These are phyloP conservation scores for Apium graveolens DNA, from an alignment of 129 eudicot genomes.

Conservation along the genomic window DNA sequence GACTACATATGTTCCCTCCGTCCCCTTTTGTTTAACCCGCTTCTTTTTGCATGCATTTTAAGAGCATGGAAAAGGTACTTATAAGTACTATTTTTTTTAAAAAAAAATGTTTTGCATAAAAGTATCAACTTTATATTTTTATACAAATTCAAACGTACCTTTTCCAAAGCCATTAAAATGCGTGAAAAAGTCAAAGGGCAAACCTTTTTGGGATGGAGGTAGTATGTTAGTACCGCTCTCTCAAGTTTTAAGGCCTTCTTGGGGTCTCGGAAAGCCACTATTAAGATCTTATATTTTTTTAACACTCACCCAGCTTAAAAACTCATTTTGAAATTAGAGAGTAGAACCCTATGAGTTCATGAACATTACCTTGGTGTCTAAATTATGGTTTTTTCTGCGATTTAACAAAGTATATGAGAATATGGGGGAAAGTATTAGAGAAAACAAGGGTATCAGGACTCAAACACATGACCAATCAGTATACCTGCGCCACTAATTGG, in stretches of 20 bases:
- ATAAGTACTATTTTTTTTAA: too few species aligned
- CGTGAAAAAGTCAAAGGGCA: too few species aligned
- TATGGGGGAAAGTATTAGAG: neutral
- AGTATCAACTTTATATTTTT: too few species aligned
- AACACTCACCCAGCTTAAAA: neutral
- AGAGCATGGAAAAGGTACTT: too few species aligned
- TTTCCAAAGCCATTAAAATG: too few species aligned
- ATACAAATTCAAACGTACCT: too few species aligned
- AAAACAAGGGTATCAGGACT: neutral
- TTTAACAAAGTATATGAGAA: too few species aligned
- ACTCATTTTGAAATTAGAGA: neutral
- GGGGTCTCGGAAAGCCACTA: neutral
- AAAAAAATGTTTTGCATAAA: too few species aligned
- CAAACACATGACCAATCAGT: neutral
- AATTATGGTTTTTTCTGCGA: neutral
- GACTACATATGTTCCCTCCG: neutral
- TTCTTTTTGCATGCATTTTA: too few species aligned
- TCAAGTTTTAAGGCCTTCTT: neutral
- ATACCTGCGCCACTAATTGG: neutral
- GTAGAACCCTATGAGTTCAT: neutral
- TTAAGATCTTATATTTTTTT: neutral
- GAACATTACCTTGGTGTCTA: neutral
- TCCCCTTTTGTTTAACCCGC: too few species aligned
- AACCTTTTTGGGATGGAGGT: too few species aligned
- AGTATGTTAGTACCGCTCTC: neutral